These are phyloP conservation scores for Musa acuminata DNA, from an alignment of 176 grass and related monocot genomes.

Conservation along the genomic window DNA sequence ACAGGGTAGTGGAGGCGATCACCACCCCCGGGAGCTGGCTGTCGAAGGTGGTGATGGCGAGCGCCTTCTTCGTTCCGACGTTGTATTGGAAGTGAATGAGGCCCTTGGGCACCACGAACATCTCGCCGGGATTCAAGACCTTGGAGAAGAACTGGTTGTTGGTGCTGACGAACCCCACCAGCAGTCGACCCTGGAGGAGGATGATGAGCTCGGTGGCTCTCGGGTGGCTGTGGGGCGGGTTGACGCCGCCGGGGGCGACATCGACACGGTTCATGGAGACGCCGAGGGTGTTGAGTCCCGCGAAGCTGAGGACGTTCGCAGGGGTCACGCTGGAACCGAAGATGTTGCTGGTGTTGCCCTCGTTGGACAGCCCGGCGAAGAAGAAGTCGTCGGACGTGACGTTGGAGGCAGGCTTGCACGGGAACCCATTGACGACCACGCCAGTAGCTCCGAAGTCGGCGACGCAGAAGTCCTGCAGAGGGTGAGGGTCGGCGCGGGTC, in stretches of 20 bases:
- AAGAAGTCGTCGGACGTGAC: too few species aligned
- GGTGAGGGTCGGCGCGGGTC: slow-evolving; percentile 35
- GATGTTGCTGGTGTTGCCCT: too few species aligned
- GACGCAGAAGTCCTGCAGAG: slow-evolving; percentile 79
- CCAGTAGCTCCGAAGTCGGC: slow-evolving; percentile 1
- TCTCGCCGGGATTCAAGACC: slow-evolving; percentile 34
- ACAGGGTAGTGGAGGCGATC: too few species aligned
- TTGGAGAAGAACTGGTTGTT: slow-evolving; percentile 43
- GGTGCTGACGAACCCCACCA: slow-evolving; percentile 63
- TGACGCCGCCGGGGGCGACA: slow-evolving; percentile 58
- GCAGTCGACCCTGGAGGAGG: slow-evolving; percentile 32
- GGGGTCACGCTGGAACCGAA: background rate
- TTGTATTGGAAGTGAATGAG: slow-evolving; percentile 76
- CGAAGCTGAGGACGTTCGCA: slow-evolving; percentile 60
- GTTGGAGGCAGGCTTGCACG: too few species aligned
- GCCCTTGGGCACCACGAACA: slow-evolving; percentile 58
- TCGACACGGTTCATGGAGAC: slow-evolving; percentile 83
- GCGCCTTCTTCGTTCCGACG: slow-evolving; percentile 20
- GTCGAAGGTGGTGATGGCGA: too few species aligned
- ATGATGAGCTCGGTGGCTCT: slow-evolving; percentile 55
- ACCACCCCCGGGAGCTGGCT: too few species aligned
- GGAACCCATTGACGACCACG: slow-evolving; percentile 40
- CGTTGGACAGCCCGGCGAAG: too few species aligned
- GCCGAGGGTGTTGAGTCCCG: slow-evolving; percentile 76
- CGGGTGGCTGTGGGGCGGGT: slow-evolving; percentile 80